A percentile compares a stretch with the other conserved stretches of the same genome.
Evolutionary conservation across 148 eudicot species (phyloP).

Genomic region (Cornus florida): DNA sequence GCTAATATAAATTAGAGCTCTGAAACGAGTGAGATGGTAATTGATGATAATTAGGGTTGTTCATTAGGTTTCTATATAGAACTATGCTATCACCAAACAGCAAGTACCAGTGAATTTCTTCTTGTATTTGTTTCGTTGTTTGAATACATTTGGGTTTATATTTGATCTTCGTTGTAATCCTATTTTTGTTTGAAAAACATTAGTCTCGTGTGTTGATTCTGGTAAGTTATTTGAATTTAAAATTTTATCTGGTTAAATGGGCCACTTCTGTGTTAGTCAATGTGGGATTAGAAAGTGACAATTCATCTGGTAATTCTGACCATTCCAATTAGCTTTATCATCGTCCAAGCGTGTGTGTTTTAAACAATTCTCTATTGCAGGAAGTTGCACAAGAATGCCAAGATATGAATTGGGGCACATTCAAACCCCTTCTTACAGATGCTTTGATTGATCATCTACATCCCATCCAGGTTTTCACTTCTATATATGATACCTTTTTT

Average conservation of each 20-base stretch:
- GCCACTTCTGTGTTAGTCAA: background rate
- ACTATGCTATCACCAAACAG: too few relatives aligned
- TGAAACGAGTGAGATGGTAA: too few relatives aligned
- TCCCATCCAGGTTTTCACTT: conserved; percentile 53
- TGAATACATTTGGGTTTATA: too few relatives aligned
- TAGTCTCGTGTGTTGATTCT: background rate
- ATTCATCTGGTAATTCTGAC: background rate
- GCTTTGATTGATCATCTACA: conserved; percentile 82
- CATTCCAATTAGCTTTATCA: background rate
- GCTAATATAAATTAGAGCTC: too few relatives aligned
- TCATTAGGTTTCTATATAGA: too few relatives aligned
- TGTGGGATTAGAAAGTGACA: background rate
- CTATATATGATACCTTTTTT: background rate
- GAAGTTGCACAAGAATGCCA: conserved; percentile 88
- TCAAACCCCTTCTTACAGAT: conserved; percentile 75
- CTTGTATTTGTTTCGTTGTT: too few relatives aligned
- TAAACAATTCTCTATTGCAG: conserved; percentile 33
- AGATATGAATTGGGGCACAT: conserved; percentile 90
- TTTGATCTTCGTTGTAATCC: too few relatives aligned
- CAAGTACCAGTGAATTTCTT: too few relatives aligned
- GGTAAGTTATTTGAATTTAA: background rate
- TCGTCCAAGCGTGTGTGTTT: too few relatives aligned
- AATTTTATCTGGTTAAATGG: background rate
- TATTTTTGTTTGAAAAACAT: too few relatives aligned
- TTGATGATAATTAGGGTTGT: too few relatives aligned